Conservation (phyloP, 2,329 filamentous ascomycete genomes). For the Alternaria triticina region DNA sequence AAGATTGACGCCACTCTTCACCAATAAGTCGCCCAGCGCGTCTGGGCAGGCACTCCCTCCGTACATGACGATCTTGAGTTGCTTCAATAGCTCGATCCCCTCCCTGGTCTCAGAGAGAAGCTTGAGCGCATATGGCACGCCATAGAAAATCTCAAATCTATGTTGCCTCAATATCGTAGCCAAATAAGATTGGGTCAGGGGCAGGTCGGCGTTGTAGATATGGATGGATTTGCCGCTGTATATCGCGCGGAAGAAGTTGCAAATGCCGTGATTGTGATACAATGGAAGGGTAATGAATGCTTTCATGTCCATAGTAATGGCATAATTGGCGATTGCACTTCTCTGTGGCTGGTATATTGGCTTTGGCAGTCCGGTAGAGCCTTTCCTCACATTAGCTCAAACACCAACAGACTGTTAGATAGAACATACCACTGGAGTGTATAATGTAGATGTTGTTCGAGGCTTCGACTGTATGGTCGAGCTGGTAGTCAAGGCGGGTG, state of each 20-base stretch:
- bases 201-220: constrained; percentile 33
- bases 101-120: constrained; percentile 64
- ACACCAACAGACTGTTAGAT: neutral
- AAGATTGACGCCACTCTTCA: constrained; percentile 61
- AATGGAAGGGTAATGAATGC: constrained; percentile 32
- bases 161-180: constrained; percentile 23
- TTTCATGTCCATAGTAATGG: constrained; percentile 27
- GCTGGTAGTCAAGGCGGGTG: constrained; percentile 30
- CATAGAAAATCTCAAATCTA: constrained; percentile 64
- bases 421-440: constrained; percentile 34
- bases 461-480: constrained; percentile 24
- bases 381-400: constrained; percentile 29
- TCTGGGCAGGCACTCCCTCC: constrained; percentile 66
- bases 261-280: constrained; percentile 37
- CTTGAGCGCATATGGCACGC: constrained; percentile 70
- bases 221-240: constrained; percentile 32
- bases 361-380: constrained; percentile 68
- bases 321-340: constrained; percentile 29
- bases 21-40: constrained; percentile 61
- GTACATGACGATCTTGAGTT: constrained; percentile 63
- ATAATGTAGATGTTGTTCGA: constrained; percentile 32
- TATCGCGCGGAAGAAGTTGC: constrained; percentile 34
- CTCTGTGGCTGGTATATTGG: constrained; percentile 66
- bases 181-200: constrained; percentile 26
- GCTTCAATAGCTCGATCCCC: constrained; percentile 58